Percentiles rank a stretch among this genome's conserved stretches.
These are phyloP conservation scores for Rhizopogon sp. DNA, from an alignment of 768 basidiomycete genomes.

Conservation along the genomic window DNA sequence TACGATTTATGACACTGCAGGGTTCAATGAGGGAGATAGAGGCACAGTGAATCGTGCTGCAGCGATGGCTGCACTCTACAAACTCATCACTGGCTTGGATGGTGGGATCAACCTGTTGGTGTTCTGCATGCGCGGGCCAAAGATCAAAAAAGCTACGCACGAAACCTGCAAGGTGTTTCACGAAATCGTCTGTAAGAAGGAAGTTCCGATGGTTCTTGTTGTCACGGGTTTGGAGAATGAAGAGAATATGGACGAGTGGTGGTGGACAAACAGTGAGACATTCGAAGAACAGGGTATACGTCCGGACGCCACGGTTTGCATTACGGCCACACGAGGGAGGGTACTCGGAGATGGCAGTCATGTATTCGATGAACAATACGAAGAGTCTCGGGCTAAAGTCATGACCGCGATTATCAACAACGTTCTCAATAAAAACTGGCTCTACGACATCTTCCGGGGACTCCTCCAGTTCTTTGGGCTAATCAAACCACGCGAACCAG, in stretches of 20 bases:
- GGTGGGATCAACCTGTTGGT: too few species aligned
- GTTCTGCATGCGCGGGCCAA: too few species aligned
- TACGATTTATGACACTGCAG: slow-evolving; percentile 12
- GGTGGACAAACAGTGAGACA: slow-evolving; percentile 17
- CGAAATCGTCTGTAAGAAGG: slow-evolving; percentile 23
- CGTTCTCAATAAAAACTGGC: too few species aligned
- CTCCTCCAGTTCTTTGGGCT: too few species aligned
- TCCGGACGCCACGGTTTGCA: slow-evolving; percentile 4
- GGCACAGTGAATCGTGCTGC: too few species aligned
- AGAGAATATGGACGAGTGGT: slow-evolving; percentile 28
- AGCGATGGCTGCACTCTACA: too few species aligned
- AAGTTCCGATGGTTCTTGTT: slow-evolving; percentile 27
- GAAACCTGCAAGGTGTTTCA: slow-evolving; percentile 12
- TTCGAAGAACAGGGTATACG: slow-evolving; percentile 7
- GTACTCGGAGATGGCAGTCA: neutral
- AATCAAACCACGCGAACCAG: too few species aligned
- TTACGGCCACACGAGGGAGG: slow-evolving; percentile 9
- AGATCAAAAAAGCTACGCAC: too few species aligned
- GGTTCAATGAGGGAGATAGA: slow-evolving; percentile 5
- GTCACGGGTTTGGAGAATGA: slow-evolving; percentile 30
- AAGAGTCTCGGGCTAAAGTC: neutral
- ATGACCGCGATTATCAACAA: too few species aligned
- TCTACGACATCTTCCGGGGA: too few species aligned
- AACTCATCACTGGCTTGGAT: too few species aligned
- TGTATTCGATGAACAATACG: slow-evolving; percentile 3